A percentile compares a stretch with the other conserved stretches of the same genome.
These are phyloP conservation scores for Salvia hispanica DNA, from an alignment of 257 asterid genomes.

Conservation along the genomic window DNA sequence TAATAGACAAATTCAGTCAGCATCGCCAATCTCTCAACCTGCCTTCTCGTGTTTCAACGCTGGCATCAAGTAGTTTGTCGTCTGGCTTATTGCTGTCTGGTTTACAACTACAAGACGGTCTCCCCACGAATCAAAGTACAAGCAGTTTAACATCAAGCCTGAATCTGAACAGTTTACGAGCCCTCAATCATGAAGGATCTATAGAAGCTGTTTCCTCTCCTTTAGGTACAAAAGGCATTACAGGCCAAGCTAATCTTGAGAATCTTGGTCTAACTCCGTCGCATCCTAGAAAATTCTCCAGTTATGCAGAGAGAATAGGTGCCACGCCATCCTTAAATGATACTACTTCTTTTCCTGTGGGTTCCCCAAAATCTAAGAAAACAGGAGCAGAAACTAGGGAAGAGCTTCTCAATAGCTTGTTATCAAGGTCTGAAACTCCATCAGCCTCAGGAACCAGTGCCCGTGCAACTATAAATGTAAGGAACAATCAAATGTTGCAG, in stretches of 20 bases:
- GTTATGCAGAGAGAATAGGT: constrained; percentile 95
- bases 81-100: constrained; percentile 66
- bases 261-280: constrained; percentile 59
- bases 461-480: constrained; percentile 62
- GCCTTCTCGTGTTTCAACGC: constrained; percentile 68
- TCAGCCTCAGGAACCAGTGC: constrained; percentile 48
- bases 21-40: constrained; percentile 63
- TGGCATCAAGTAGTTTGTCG: constrained; percentile 56
- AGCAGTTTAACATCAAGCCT: constrained; percentile 55
- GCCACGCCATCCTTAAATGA: constrained; percentile 65
- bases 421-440: constrained; percentile 66
- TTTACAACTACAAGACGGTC: constrained; percentile 62
- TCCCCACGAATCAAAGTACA: constrained; percentile 49
- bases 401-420: constrained; percentile 66
- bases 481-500: constrained; percentile 31
- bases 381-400: constrained; percentile 90
- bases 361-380: constrained; percentile 85
- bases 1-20: constrained; percentile 66
- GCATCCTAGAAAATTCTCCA: constrained; percentile 69
- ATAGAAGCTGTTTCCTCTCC: constrained; percentile 59
- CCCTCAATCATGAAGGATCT: constrained; percentile 56
- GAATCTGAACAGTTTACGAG: constrained; percentile 51
- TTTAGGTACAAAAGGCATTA: constrained; percentile 43
- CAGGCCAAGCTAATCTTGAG: constrained; percentile 57
- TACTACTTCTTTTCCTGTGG: constrained; percentile 52